Percentiles rank a stretch among this genome's conserved stretches.
phyloP scores from a whole-genome alignment of 768 basidiomycete genomes.

The Fistulinella prunicolor region DNA sequence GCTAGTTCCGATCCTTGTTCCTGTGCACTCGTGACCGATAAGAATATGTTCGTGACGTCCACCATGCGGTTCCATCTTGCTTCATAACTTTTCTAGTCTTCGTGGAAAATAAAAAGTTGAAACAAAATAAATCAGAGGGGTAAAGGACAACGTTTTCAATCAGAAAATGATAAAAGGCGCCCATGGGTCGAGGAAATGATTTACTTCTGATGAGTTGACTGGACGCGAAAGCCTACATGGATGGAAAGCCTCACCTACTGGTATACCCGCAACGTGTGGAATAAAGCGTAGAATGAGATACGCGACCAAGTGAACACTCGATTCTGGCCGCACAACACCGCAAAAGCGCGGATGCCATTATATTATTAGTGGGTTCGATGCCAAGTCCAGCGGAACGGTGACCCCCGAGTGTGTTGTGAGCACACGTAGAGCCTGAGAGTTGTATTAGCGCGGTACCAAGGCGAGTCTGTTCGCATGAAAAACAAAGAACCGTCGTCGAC shows the following conservation, averaged over 20 bases:
- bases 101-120: background rate
- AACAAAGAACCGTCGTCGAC: no score
- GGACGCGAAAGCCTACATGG: constrained; percentile 9
- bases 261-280: background rate
- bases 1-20: background rate
- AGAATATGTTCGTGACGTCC: background rate
- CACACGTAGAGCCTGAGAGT: background rate
- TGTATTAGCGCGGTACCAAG: no score
- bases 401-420: no score
- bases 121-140: background rate
- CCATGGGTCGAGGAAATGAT: constrained; percentile 1
- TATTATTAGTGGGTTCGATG: background rate
- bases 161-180: constrained; percentile 1
- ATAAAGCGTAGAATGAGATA: background rate
- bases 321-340: background rate
- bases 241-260: background rate
- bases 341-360: background rate
- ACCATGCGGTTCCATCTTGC: background rate
- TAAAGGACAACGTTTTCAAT: background rate
- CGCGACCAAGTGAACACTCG: background rate
- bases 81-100: background rate
- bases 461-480: background rate
- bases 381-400: no score
- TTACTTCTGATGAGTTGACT: background rate
- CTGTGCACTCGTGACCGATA: background rate